Evolutionary conservation across 495 filamentous ascomycete genomes (phyloP).

Genomic region (Hypoxylon lenormandii): DNA sequence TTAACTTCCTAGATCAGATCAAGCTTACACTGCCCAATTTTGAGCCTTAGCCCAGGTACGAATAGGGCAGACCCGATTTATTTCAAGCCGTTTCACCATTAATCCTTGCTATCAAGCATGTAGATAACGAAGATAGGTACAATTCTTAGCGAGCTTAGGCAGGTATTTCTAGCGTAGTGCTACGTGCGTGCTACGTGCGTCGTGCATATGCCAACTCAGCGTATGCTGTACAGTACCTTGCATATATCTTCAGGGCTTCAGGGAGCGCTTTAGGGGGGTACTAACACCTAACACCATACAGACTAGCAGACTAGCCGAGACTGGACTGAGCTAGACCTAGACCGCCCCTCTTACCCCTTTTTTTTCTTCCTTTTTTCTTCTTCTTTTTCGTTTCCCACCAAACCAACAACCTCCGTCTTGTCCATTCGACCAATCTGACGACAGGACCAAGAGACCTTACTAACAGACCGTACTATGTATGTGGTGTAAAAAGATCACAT

Average conservation of each 20-base stretch:
- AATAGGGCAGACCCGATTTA: conserved; percentile 16
- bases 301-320: conserved; percentile 12
- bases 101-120: conserved; percentile 9
- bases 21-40: neutral
- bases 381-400: conserved; percentile 21
- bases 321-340: neutral
- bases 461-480: conserved; percentile 4
- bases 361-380: conserved; percentile 4
- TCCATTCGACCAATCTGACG: conserved; percentile 34
- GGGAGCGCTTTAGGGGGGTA: too few relatives aligned
- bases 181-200: conserved; percentile 16
- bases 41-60: neutral
- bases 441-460: conserved; percentile 13
- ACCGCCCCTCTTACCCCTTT: conserved; percentile 13
- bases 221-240: conserved; percentile 38
- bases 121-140: neutral
- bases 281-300: too few relatives aligned
- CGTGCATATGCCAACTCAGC: conserved; percentile 40
- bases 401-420: conserved; percentile 9
- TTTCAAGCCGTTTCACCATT: conserved; percentile 34
- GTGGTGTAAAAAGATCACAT: neutral
- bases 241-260: conserved; percentile 14
- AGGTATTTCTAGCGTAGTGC: neutral
- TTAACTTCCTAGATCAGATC: too few relatives aligned
- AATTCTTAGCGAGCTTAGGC: conserved; percentile 5